Evolutionary conservation across 169 alveolate species (phyloP).

Genomic region (Cystoisospora suis): DNA sequence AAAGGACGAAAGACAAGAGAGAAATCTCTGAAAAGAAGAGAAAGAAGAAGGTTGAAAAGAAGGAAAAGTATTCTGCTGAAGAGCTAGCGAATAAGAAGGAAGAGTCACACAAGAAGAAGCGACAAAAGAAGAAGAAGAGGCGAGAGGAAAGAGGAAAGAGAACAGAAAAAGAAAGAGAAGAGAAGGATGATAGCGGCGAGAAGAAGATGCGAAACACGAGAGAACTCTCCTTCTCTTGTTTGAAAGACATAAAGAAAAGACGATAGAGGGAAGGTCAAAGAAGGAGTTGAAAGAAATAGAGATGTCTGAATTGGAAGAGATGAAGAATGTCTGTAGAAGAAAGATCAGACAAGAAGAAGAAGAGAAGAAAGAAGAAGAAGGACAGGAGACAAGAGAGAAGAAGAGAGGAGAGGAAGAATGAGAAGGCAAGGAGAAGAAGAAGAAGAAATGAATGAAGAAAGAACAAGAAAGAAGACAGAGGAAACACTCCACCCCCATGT

Average conservation of each 20-base stretch:
- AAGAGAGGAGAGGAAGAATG: not conserved
- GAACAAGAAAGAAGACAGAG: not conserved
- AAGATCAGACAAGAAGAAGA: not conserved
- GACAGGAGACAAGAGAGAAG: not conserved
- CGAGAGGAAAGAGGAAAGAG: not conserved
- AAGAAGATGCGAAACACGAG: not conserved
- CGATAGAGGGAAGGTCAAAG: not conserved
- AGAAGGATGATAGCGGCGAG: not conserved
- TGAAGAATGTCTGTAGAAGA: not conserved
- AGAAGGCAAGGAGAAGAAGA: not conserved
- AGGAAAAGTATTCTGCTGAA: too few species aligned
- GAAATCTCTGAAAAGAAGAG: too few species aligned
- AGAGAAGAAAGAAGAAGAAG: not conserved
- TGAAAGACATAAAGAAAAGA: not conserved
- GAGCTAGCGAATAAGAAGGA: too few species aligned
- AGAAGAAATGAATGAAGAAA: not conserved
- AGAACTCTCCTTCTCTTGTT: not conserved
- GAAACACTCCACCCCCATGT: too few species aligned
- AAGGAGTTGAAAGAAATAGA: not conserved
- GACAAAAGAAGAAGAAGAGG: not conserved
- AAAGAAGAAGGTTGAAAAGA: too few species aligned
- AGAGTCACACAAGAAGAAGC: constrained; percentile 29
- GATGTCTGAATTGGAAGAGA: too few species aligned
- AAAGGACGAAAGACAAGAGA: too few species aligned
- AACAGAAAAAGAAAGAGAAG: not conserved